Base-by-base conservation (phyloP, 2,329 filamentous ascomycete genomes). In the Huntiella bhutanensis region DNA sequence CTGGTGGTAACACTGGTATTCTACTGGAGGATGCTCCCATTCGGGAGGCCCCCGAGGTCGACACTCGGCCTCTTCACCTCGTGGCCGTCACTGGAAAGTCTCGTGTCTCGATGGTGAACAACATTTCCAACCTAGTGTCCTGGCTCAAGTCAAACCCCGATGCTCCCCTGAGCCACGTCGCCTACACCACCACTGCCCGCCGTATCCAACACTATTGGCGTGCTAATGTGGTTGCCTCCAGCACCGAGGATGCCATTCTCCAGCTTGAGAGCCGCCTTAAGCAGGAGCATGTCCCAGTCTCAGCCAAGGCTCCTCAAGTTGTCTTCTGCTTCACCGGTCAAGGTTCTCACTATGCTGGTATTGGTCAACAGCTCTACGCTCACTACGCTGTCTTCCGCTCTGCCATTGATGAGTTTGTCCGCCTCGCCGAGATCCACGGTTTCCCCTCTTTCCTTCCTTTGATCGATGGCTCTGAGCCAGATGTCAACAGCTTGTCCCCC, bases 1-100 rank as follows among this genome's bases (percentile, higher is more conserved):
- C 79, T 45, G 79, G 79, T 52, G 79, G 80, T 33, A 84, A 84
- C 59, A 81, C 78, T 1, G 73, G 75, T 12, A 57, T 82, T 17
- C 58, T 83, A 5, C 54, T 83, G 2, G 74, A 82, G 55, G 77
- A 82, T 51, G 71, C 64, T 0, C 73, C 73, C 44, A 55, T 65
- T 4, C 61, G 66, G 3, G 54, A 56, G 6, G 60, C 68, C 19
- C 73, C 75, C 8, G 54, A 52, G 8, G 48, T 52, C 2, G 75
- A 81, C 51, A 62, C 71, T 5, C 69, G 78, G 15, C 61, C 59
- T n/a, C 63, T 64, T 1, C 71, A 81, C 43, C 57, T 75, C n/a
- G 62, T 82, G 34, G 63, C 72, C 1, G 57, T 80, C n/a, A 69
- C 71, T 19, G 75, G 61, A 38, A 73, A 72, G 57, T 66, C 65